These are phyloP conservation scores for Aureobasidium vineae DNA, from an alignment of 2,329 filamentous ascomycete species.

Conservation along the genomic window DNA sequence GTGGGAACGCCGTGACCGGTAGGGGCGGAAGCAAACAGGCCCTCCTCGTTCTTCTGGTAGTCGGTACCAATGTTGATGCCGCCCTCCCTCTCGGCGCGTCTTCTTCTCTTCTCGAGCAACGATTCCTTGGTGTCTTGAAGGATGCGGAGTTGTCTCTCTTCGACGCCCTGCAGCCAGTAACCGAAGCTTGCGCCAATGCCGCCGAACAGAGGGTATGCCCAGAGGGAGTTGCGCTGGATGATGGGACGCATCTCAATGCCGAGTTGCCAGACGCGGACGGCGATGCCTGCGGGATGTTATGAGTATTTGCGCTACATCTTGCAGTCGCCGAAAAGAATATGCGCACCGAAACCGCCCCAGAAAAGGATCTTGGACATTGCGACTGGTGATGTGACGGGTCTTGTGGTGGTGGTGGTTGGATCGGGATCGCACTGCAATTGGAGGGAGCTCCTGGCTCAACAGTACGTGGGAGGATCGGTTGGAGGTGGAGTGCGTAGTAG, in stretches of 20 bases:
- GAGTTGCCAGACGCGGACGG: conserved; percentile 91
- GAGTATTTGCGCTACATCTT: background rate
- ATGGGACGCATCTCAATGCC: conserved; percentile 98
- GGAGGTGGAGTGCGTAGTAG: background rate
- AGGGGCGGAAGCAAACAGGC: conserved; percentile 32
- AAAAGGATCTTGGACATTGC: conserved; percentile 61
- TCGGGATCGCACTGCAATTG: conserved; percentile 13
- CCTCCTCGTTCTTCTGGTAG: conserved; percentile 38
- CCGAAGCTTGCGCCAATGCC: conserved; percentile 86
- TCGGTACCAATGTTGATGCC: conserved; percentile 34
- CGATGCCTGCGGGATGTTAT: conserved; percentile 64
- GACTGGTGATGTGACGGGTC: conserved; percentile 15
- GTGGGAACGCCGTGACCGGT: background rate
- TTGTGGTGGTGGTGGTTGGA: background rate
- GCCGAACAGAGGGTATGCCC: conserved; percentile 89
- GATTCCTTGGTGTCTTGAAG: conserved; percentile 74
- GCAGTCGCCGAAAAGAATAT: background rate
- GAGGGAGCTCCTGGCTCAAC: conserved; percentile 7
- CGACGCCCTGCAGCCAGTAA: conserved; percentile 93
- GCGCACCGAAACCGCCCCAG: conserved; percentile 83
- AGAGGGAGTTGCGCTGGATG: conserved; percentile 78
- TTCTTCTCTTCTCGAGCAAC: conserved; percentile 84
- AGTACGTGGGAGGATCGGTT: background rate
- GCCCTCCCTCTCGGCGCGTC: conserved; percentile 66
- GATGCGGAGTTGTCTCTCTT: conserved; percentile 74